Base-by-base conservation (phyloP, 352 stramenopile genomes). In the Phytophthora chlamydospora region DNA sequence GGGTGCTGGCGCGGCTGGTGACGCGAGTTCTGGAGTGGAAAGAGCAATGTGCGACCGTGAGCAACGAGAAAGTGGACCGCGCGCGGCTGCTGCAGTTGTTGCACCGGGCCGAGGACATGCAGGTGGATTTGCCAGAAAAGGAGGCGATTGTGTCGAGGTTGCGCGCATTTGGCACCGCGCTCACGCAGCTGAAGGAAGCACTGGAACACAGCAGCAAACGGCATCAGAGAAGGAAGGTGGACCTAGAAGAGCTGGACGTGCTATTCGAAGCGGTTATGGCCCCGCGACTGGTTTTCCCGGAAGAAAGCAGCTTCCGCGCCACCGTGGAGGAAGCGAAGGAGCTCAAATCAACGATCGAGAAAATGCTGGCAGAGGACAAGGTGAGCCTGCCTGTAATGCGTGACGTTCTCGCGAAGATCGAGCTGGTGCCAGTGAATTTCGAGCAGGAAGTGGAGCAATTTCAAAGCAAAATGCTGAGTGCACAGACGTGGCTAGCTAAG, bases 381-480 rank as follows among this genome's bases (percentile, higher is more conserved):
- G 88, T 96, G 19, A 94, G 87, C 42, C 43, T 96, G 13, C 76
- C 84, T 0, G 74, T 88, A 27, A 93, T 96, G 54, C 85, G 88
- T 10, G 83, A 94, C 13, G 70, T 95, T 31, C 71, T 94, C 24
- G 80, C 81, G 1, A 87, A 88, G 16, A 89, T 96, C 40, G 88
- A 95, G 42, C 51, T 89, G n/a, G 75, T 93, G n/a, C 88, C 88
- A 12, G 83, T 96, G 29, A 89, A 95, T 66, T 93, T 96, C 36
- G 83, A 91, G 38, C 62, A 61, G 17, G 80, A 94, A 58, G 82
- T 96, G 11, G 78, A 90, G 1, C 70, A 78, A 27, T 91, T 96
- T 54, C 85, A 96, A 55, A 64, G 76, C 24, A 96, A 95, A 55
- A 95, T 96, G 83, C 67, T 92, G 3, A 90, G 65, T 46, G 88